Base-by-base conservation (phyloP, 2,329 filamentous ascomycete genomes). In the Biscogniauxia marginata region DNA sequence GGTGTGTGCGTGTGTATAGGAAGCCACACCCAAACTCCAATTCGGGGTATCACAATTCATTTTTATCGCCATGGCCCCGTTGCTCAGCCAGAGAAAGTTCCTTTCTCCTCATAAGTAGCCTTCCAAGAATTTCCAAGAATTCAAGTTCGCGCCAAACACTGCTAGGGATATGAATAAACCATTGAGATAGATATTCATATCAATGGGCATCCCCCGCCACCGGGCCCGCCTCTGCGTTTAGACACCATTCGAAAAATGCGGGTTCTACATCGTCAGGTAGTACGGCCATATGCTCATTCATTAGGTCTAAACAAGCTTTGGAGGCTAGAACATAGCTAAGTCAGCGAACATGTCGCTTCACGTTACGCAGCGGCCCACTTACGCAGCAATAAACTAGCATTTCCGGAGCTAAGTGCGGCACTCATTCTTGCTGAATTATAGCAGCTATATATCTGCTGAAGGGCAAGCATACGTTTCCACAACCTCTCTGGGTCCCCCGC, bases 381-480 rank as follows among this genome's bases (percentile, higher is more conserved):
- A 81, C 78, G 78, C 72, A 79, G 77, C 19, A 80, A 59, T 8
- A 74, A 52, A 11, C 70, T 74, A 7, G 72, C 65, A 4, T 77
- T 73, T 20, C 74, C 73, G 0, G 75, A 74, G 45, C 73, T 73
- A 13, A 79, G 65, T 0, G 78, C 78, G 45, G 79, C 70, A 49
- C 78, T 76, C 64, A 81, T 79, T 25, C 78, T 68, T 13, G 78
- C 76, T 18, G 78, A 81, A 23, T 75, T 78, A 60, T 81, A 81
- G 67, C 78, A 81, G 5, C 75, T 74, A 52, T 78, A 81, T 4
- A 68, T 71, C 57, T 71, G 69, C 64, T 81, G 78, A 7, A 81
- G 69, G 49, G 76, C 73, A 2, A 81, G 71, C 78, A 81, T 81
- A 60, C 77, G 78, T 49, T 70, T 65, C 78, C 78, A 81, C 3